Conservation (phyloP, 768 basidiomycete species). For the Tricholoma sp. region DNA sequence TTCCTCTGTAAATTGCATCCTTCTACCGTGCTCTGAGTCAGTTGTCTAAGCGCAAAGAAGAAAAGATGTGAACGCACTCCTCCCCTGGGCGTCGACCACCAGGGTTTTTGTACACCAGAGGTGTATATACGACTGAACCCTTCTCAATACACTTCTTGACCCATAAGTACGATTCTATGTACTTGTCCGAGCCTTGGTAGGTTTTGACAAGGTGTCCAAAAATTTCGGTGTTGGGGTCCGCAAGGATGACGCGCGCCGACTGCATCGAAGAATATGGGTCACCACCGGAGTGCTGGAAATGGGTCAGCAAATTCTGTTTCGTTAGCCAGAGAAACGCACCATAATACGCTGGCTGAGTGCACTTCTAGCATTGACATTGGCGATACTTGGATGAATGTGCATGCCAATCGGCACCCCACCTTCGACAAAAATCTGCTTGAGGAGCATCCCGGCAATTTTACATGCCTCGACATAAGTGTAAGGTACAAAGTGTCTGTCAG, state of each 20-base stretch:
- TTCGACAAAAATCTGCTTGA: constrained; percentile 74
- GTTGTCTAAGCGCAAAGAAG: not conserved
- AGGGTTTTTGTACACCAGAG: constrained; percentile 77
- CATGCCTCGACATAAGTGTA: constrained; percentile 83
- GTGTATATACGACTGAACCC: constrained; percentile 60
- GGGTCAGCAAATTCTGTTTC: not conserved
- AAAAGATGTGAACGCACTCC: constrained; percentile 49
- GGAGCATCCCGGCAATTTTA: constrained; percentile 65
- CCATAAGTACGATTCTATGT: constrained; percentile 79
- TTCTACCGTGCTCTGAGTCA: constrained; percentile 32
- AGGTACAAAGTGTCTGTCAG: constrained; percentile 74
- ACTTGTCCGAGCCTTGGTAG: constrained; percentile 68
- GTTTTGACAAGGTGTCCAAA: constrained; percentile 70
- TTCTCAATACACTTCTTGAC: constrained; percentile 79
- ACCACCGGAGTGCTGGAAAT: constrained; percentile 71
- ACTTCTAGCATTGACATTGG: constrained; percentile 66
- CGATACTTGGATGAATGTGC: constrained; percentile 79
- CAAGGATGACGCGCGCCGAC: constrained; percentile 70
- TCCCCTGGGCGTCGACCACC: constrained; percentile 77
- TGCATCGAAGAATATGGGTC: constrained; percentile 68
- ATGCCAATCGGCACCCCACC: constrained; percentile 61
- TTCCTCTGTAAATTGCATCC: constrained; percentile 72
- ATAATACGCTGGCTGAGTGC: constrained; percentile 66
- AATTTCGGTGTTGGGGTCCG: constrained; percentile 73
- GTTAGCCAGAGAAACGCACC: constrained; percentile 31